Base-by-base conservation (phyloP, 352 stramenopile species). In the Phytophthora citricola region DNA sequence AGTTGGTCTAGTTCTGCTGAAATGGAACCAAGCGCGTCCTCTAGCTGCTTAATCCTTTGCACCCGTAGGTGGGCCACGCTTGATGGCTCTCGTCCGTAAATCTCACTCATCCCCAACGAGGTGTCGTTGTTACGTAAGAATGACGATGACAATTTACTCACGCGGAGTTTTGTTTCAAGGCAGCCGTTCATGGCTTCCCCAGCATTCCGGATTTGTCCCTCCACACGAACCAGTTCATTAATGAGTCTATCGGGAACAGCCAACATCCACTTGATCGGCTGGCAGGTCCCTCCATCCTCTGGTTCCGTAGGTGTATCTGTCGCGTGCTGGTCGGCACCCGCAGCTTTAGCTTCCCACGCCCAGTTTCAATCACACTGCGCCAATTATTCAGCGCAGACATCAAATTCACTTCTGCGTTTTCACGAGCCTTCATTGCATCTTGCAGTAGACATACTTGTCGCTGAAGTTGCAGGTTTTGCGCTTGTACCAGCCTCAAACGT, bases 401-500 rank as follows among this genome's bases (percentile, higher is more conserved):
- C 1, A 89, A 47, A 53, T 63, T 79, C 7, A 70, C 58, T 55
- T 83, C 76, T 2, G 66, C 58, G 32, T 76, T 71, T n/a, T 85
- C 63, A 10, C 55, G 74, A 2, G 63, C 70, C 2, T 53, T 27
- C 14, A 81, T 52, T 1, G 78, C 76, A 38, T 80, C 67, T 47
- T 89, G 73, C 2, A 88, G 46, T 10, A 91, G 22, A 4, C 47
- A 46, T 26, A 91, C 43, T 49, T 91, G 78, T 7, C 82, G 73
- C 43, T 82, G 75, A 4, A 91, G 76, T 55, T 91, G 82, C 27
- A 88, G n/a, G 46, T 91, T 89, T 51, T 91, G 82, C 5, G 78
- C 71, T 53, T 86, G 73, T 1, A 88, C 31, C 4, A 87, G 46
- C 27, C 68, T 74, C 56, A 87, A 78, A 31, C 71, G 67, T 12